A percentile compares a stretch with the other conserved stretches of the same genome.
Conservation (phyloP, 2,329 filamentous ascomycete genomes). For the Sarocladiaceae sp. region DNA sequence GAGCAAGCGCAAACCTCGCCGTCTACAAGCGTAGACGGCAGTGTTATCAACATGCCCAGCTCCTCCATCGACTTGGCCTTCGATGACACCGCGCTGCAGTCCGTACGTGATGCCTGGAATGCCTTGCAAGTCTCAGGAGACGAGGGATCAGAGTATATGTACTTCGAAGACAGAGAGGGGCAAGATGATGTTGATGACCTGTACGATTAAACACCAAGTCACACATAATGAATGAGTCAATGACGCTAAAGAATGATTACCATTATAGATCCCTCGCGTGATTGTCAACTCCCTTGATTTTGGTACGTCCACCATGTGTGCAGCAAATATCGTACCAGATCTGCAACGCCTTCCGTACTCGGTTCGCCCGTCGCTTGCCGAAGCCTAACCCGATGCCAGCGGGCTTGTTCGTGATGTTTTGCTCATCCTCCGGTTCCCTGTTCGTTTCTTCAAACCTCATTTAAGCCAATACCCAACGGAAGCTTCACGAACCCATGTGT, state of each 20-base stretch:
- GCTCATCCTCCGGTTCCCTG: too few relatives aligned
- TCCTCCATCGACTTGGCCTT: constrained; percentile 63
- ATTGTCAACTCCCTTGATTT: too few relatives aligned
- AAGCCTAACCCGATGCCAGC: too few relatives aligned
- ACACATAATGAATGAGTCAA: background rate
- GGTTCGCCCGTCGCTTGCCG: too few relatives aligned
- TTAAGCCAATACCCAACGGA: too few relatives aligned
- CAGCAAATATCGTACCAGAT: too few relatives aligned
- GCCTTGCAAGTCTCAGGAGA: constrained; percentile 48
- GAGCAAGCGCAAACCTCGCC: constrained; percentile 37
- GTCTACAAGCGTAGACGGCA: constrained; percentile 27
- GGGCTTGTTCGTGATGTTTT: too few relatives aligned
- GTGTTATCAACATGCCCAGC: constrained; percentile 50
- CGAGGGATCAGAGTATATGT: constrained; percentile 56
- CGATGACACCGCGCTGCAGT: constrained; percentile 61
- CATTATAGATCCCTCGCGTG: background rate
- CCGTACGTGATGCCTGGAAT: constrained; percentile 66
- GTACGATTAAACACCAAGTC: constrained; percentile 29
- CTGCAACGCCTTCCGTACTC: too few relatives aligned
- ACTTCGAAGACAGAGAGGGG: constrained; percentile 69
- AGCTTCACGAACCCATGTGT: too few relatives aligned
- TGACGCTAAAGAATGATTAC: background rate
- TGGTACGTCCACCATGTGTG: too few relatives aligned
- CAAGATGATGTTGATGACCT: constrained; percentile 46
- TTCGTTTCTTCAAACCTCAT: too few relatives aligned